A percentile compares a stretch with the other conserved stretches of the same genome.
Evolutionary conservation across 164 flowering plant genomes (phyloP).

Genomic region (Magnolia kwangsiensis): DNA sequence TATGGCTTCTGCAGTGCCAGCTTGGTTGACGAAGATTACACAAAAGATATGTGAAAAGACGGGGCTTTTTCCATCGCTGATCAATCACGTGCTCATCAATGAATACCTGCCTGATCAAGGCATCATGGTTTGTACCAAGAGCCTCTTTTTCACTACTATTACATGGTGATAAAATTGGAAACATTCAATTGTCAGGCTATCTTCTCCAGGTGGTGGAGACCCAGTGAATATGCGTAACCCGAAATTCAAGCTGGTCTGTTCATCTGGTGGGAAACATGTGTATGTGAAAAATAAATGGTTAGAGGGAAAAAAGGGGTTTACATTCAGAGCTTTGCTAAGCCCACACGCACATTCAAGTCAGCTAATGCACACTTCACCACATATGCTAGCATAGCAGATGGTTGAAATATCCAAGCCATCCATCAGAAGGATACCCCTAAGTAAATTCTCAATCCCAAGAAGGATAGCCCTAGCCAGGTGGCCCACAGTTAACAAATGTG

Average conservation of each 20-base stretch:
- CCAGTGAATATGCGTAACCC: not conserved
- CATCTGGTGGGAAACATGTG: not conserved
- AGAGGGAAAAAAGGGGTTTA: too few relatives aligned
- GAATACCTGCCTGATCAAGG: constrained; percentile 94
- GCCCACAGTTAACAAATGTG: too few relatives aligned
- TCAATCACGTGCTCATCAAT: constrained; percentile 93
- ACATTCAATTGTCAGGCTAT: too few relatives aligned
- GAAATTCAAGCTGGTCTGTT: not conserved
- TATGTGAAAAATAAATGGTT: too few relatives aligned
- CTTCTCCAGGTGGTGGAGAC: not conserved
- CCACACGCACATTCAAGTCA: too few relatives aligned
- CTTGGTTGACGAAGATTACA: constrained; percentile 68
- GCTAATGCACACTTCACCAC: too few relatives aligned
- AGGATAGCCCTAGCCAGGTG: too few relatives aligned
- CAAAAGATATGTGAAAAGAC: constrained; percentile 49
- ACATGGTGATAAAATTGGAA: not conserved
- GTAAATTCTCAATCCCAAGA: too few relatives aligned
- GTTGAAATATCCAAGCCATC: too few relatives aligned
- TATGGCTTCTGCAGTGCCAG: constrained; percentile 59
- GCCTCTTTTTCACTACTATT: not conserved
- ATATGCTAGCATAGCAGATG: too few relatives aligned
- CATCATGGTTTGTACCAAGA: constrained; percentile 64
- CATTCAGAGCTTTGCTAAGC: too few relatives aligned
- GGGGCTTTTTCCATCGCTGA: constrained; percentile 70
- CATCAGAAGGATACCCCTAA: too few relatives aligned